Conservation (phyloP, 305 asterid species). For the Plantago coronopus region DNA sequence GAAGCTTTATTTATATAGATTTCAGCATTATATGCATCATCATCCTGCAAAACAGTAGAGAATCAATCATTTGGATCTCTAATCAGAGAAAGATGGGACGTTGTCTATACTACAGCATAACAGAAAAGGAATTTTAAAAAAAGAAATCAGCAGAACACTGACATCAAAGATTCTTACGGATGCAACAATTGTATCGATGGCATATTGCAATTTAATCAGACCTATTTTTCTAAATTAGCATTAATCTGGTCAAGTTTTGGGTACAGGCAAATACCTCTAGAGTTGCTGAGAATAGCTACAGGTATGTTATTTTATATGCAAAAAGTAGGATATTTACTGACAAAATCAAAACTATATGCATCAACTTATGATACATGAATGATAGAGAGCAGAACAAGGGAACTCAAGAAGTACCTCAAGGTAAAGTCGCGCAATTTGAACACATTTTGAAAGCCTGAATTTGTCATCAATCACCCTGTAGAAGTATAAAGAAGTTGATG, state of each 20-base stretch:
- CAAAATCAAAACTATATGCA: not conserved
- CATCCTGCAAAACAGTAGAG: constrained; percentile 61
- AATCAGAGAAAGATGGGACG: not conserved
- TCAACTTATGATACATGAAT: not conserved
- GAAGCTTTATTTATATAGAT: constrained; percentile 97
- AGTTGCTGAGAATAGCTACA: constrained; percentile 5
- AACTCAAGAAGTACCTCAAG: constrained; percentile 61
- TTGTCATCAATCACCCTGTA: constrained; percentile 86
- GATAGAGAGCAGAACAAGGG: constrained; percentile 3
- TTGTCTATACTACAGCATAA: constrained; percentile 1
- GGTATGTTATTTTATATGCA: constrained; percentile 11
- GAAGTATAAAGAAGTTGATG: constrained; percentile 21
- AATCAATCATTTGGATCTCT: constrained; percentile 14
- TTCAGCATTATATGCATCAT: constrained; percentile 96
- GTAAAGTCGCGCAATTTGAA: constrained; percentile 91
- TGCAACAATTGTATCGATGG: not conserved
- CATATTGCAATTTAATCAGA: not conserved
- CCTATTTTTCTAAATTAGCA: not conserved
- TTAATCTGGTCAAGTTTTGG: not conserved
- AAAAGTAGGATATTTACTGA: not conserved
- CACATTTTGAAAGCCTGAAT: constrained; percentile 86
- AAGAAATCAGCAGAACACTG: constrained; percentile 1
- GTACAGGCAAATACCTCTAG: not conserved
- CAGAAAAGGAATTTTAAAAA: not conserved
- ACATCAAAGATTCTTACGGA: not conserved